A percentile compares a stretch with the other conserved stretches of the same genome.
These are phyloP conservation scores for Chytriomyces sp. DNA, from an alignment of 192 early-diverging fungal genomes.

Conservation along the genomic window DNA sequence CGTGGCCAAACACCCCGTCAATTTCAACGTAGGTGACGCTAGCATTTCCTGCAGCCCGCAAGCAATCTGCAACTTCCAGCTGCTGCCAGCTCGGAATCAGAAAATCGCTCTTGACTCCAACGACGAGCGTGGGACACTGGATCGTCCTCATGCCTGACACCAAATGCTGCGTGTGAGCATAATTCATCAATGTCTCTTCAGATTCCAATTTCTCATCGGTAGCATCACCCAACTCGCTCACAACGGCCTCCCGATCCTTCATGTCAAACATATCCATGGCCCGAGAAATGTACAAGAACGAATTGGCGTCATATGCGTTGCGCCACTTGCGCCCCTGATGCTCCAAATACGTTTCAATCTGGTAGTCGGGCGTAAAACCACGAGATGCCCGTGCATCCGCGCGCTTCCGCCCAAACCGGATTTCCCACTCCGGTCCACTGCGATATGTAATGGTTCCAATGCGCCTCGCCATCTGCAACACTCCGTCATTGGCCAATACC, in stretches of 20 bases:
- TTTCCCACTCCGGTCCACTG: slow-evolving; percentile 99
- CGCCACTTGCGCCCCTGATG: slow-evolving; percentile 92
- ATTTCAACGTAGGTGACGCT: slow-evolving; percentile 95
- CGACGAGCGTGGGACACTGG: slow-evolving; percentile 80
- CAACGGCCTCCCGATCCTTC: slow-evolving; percentile 20
- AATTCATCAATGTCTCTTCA: not conserved
- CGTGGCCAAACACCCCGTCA: slow-evolving; percentile 95
- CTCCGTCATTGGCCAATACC: not conserved
- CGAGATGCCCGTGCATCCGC: slow-evolving; percentile 56
- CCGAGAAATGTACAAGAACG: too few relatives aligned
- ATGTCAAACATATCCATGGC: slow-evolving; percentile 99
- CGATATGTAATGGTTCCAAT: too few relatives aligned
- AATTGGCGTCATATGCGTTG: slow-evolving; percentile 91
- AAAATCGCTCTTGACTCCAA: slow-evolving; percentile 94
- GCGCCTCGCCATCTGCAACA: slow-evolving; percentile 87
- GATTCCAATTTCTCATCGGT: not conserved
- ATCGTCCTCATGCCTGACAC: slow-evolving; percentile 69
- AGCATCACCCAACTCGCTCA: too few relatives aligned
- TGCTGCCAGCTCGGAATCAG: slow-evolving; percentile 95
- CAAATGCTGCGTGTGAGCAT: slow-evolving; percentile 40
- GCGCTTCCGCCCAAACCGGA: slow-evolving; percentile 87
- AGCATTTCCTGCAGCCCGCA: slow-evolving; percentile 79
- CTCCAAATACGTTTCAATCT: slow-evolving; percentile 96
- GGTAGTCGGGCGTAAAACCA: slow-evolving; percentile 68
- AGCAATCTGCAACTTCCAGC: slow-evolving; percentile 89